Evolutionary conservation across 1,284 basidiomycete species (phyloP), one percentile per base, ranked within the genome.

Genomic region (Papiliotrema laurentii): DNA sequence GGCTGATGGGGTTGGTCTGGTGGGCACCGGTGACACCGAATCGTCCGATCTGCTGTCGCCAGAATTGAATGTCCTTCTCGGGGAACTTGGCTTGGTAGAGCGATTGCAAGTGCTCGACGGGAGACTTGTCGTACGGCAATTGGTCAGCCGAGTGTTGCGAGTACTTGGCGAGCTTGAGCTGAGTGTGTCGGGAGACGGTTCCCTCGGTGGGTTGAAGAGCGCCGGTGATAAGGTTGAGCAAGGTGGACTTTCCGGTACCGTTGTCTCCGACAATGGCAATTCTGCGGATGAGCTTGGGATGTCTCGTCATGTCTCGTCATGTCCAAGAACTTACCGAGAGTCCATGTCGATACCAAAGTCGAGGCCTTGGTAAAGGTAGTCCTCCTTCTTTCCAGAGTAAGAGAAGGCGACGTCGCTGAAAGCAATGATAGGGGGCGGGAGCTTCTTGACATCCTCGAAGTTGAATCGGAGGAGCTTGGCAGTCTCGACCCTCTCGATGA

Each of bases 71-170:
- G 64, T 98, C 94, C 79, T 96, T 97, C 60, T 97, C 92, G 1
- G 96, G 94, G 77, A 84, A 96, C 75, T 92, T 94, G 59, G 83
- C 76, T 43, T 75, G 63, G 76, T 91, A 97, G 42, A 86, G 73
- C 22, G 73, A 69, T 75, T 94, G 89, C 77, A 98, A 87, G 78
- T 97, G 91, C 75, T 98, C 94, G 64, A 98, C 86, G 16, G 94
- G 91, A 38, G 83, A 80, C 75, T 84, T 84, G 64, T 94, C 86
- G 76, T 96, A 97, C 19, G 94, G 96, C 28, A 98, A 82, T 74
- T 98, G 96, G 75, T 99, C 96, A 25, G 96, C 93, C 47, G 88
- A 92, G 78, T 99, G 96, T 78, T 99, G 96, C 33, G 88, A 92
- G 81, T 97, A 98, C 74, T 92, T 93, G 57, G 89, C 91, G 53